Evolutionary conservation across 2,329 filamentous ascomycete genomes (phyloP), one percentile per base, ranked within the genome.

Genomic region (Trichoderma sp.): DNA sequence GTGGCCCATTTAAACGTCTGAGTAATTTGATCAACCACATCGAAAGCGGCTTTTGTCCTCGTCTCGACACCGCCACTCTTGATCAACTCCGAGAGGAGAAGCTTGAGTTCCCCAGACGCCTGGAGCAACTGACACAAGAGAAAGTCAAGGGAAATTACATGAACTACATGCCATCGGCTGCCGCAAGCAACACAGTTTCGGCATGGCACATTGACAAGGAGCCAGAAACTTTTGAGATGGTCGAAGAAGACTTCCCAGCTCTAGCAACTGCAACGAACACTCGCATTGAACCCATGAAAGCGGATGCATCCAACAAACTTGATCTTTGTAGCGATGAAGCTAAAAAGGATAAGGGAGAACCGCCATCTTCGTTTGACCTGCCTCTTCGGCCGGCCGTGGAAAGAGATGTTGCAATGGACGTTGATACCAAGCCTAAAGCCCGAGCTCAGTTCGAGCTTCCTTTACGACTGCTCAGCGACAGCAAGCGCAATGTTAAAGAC

Each of bases 21-120:
- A 77, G 79, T 0, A 71, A 62, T 0, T 79, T 86, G 43, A 79
- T 87, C 64, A 47, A 70, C 0, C 86, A 88, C 61, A 77, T 87
- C 4, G 84, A 87, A 74, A 71, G 72, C 2, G 73, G 77, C 29
- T 66, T 78, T 1, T 88, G 86, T 70, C 33, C 69, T 1, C 63
- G 47, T 0, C 79, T 87, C 68, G 75, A 72, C 31, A 74, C 74
- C 3, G 68, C 70, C 0, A 71, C 78, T 1, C 70, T 85, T 14
- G 76, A 79, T 10, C 70, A 74, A 8, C 71, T 76, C 21, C 79
- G 83, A 4, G 74, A 81, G 53, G 72, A 79, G 67, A 82, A 81
- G 69, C 74, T 79, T 19, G 72, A 75, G 16, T 83, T 83, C 58
- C 73, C 78, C 0, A 73, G 74, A 2, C 71, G 73, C 19, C 75